Evolutionary conservation across 441 rosid species (phyloP).

Genomic region (Hypseocharis bilobata): DNA sequence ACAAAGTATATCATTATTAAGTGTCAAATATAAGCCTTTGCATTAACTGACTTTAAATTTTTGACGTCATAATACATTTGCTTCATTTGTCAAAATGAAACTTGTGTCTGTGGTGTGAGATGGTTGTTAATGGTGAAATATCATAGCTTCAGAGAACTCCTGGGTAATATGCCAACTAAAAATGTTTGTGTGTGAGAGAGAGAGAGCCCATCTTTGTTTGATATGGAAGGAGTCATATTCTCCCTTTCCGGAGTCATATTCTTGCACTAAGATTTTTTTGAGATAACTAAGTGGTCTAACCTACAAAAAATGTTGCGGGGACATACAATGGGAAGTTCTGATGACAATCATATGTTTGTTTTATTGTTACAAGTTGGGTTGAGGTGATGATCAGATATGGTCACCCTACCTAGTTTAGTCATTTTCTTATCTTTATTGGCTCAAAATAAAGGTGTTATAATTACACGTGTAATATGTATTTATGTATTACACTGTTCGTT

Average conservation of each 20-base stretch:
- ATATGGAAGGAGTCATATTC: neutral
- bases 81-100: neutral
- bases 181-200: no score
- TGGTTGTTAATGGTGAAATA: neutral
- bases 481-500: no score
- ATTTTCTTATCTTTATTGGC: neutral
- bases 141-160: neutral
- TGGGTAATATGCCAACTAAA: no score
- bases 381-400: neutral
- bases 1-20: neutral
- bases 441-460: neutral
- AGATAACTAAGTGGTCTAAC: neutral
- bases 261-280: neutral
- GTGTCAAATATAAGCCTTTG: neutral
- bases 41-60: neutral
- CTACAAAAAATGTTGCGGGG: neutral
- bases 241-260: neutral
- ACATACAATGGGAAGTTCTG: neutral
- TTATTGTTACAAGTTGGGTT: neutral
- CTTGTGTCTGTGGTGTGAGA: neutral
- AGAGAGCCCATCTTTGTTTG: neutral
- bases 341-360: neutral
- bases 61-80: neutral
- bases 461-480: no score
- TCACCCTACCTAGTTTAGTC: neutral